Base-by-base conservation (phyloP, 106 monocot species). In the Dendrobium officinale region DNA sequence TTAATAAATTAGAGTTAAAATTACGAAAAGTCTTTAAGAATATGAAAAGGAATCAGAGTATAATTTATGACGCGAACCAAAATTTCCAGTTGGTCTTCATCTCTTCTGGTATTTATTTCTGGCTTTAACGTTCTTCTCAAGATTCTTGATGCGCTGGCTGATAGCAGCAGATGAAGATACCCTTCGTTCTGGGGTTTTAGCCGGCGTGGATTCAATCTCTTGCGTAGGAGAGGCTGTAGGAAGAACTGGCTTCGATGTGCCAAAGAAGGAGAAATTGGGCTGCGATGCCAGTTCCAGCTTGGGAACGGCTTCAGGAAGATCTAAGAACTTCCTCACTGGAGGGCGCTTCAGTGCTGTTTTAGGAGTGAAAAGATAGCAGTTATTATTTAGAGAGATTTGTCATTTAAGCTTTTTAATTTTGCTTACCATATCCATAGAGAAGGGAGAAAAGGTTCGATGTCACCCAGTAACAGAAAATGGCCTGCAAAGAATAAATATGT, bases 361-460 rank as follows among this genome's bases (percentile, higher is more conserved):
- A 45, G 67, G 51, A 77, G 26, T 24, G 2, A 75, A 70, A 77
- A 55, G 15, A 15, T 7, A 47, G 9, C 18, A 3, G 11, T 75
- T 75, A 43, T n/a, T 0, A 24, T 18, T 76, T 26, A 27, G 9
- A 49, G 27, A 2, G 2, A 76, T 51, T 26, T 11, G 0, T 15
- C 5, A 22, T 5, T 22, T n/a, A 19, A 55, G 1, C 18, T 8
- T 15, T 15, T 13, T 51, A 2, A 13, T 51, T 2, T 51, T 49
- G 49, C 92, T 90, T 27, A 94, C 96, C 83, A 54, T 72, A 79
- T 59, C 96, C 96, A 82, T 90, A 94, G 9, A 76, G 15, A 73
- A 97, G 94, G 29, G 96, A 97, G 85, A 88, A 97, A 72, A 97
- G 45, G 80, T 97, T 97, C 73, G 96, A 97, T 75, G 96, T 97